Evolutionary conservation across 176 grass and related monocot genomes (phyloP), one percentile per base, ranked within the genome.

Genomic region (Neostapfia colusana): DNA sequence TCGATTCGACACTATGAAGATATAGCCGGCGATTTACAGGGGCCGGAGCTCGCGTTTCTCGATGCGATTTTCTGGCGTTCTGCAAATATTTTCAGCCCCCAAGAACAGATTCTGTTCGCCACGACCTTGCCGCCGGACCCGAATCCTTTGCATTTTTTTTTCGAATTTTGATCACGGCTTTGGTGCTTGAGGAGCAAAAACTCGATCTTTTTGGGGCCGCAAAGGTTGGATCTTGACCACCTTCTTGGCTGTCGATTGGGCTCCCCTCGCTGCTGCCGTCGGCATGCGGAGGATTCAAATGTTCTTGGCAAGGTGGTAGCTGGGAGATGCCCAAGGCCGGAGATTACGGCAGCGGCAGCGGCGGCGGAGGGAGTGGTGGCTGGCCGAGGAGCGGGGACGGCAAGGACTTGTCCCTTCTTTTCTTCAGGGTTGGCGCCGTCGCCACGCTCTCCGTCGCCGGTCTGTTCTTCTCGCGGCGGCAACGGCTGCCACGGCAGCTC

Each of bases 391-490:
- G 81, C 31, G 71, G 85, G 85, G 57, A 58, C 39, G 53, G 35
- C 44, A 81, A 74, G 57, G 81, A 87, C 16, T 73, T 90, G 65
- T 76, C 75, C 7, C 59, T 81, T 46, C 65, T 97, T 72, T 10
- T 93, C 71, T 18, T 97, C 68, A 89, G 83, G 46, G 60, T 90
- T 12, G 82, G 91, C 74, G 73, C 88, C 54, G 79, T 88, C 21
- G 42, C 92, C 71, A 84, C 84, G 39, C 67, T 93, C 72, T 88
- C 95, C 61, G 28, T 93, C 48, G 87, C 86, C 13, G 95, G 95
- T 3, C 77, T 93, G 42, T 9, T 93, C 68, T 57, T 96, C 24
- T 88, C 89, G 69, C 84, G 90, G 49, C 77, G 72, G 50, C 83
- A 60, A 39, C 82, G 78, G 43, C 53, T 8, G 35, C 74, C 77